These are phyloP conservation scores for Fusarium gaditjirri DNA, from an alignment of 2,329 filamentous ascomycete species.

Conservation along the genomic window DNA sequence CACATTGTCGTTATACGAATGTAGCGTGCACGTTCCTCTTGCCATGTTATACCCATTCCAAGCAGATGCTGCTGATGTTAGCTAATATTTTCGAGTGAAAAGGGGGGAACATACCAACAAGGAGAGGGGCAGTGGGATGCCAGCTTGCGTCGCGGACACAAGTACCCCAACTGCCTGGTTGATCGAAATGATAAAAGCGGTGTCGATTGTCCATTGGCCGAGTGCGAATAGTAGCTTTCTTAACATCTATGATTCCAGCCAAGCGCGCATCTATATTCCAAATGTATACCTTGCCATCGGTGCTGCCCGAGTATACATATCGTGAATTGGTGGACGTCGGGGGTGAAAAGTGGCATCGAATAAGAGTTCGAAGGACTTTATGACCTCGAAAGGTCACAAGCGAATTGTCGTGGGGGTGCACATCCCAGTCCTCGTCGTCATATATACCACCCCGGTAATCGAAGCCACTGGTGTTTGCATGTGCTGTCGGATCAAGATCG, in stretches of 20 bases:
- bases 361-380: slow-evolving; percentile 86
- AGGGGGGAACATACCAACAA: slow-evolving; percentile 66
- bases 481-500: slow-evolving; percentile 63
- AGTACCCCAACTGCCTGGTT: slow-evolving; percentile 72
- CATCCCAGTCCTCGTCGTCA: slow-evolving; percentile 68
- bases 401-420: slow-evolving; percentile 84
- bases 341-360: slow-evolving; percentile 95
- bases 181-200: slow-evolving; percentile 67
- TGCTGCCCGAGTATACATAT: slow-evolving; percentile 93
- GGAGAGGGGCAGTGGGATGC: slow-evolving; percentile 85
- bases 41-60: slow-evolving; percentile 83
- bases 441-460: slow-evolving; percentile 80
- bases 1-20: slow-evolving; percentile 77
- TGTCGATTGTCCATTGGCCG: slow-evolving; percentile 65
- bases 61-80: slow-evolving; percentile 70
- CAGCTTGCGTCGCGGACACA: slow-evolving; percentile 90
- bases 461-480: slow-evolving; percentile 68
- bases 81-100: not conserved
- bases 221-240: slow-evolving; percentile 72
- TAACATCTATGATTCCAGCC: slow-evolving; percentile 82
- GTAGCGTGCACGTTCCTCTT: slow-evolving; percentile 79
- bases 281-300: slow-evolving; percentile 88
- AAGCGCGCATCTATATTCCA: slow-evolving; percentile 94
- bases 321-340: slow-evolving; percentile 85
- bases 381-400: slow-evolving; percentile 95